Evolutionary conservation across 176 grass and related monocot genomes (phyloP).

Genomic region (Juncus effusus): DNA sequence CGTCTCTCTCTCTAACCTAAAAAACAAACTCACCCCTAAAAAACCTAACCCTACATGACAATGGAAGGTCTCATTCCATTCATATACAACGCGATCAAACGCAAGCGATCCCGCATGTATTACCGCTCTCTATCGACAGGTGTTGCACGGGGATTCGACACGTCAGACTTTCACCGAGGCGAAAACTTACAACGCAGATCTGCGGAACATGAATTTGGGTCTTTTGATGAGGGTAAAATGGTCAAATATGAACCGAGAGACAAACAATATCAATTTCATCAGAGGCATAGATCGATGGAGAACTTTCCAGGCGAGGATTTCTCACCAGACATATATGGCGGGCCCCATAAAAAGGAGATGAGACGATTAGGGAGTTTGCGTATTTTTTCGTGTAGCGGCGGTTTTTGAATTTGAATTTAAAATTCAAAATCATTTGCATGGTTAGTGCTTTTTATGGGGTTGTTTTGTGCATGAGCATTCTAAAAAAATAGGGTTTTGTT

Average conservation of each 20-base stretch:
- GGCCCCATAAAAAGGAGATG: background rate
- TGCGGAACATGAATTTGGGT: background rate
- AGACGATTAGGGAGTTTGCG: slow-evolving; percentile 34
- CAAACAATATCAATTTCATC: slow-evolving; percentile 34
- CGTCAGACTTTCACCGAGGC: slow-evolving; percentile 13
- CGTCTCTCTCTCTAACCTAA: slow-evolving; percentile 13
- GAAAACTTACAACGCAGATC: slow-evolving; percentile 19
- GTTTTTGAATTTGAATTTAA: slow-evolving; percentile 31
- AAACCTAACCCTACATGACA: background rate
- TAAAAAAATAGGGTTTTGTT: too few relatives aligned
- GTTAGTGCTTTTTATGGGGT: too few relatives aligned
- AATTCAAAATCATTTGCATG: too few relatives aligned
- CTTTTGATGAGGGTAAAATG: background rate
- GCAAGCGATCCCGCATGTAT: slow-evolving; percentile 46
- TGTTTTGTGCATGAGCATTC: too few relatives aligned
- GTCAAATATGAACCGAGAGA: background rate
- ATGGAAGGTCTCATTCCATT: slow-evolving; percentile 94
- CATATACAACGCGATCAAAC: slow-evolving; percentile 72
- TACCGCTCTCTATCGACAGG: slow-evolving; percentile 45
- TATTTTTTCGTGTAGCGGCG: slow-evolving; percentile 55
- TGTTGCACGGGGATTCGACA: slow-evolving; percentile 23
- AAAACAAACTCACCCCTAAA: background rate
- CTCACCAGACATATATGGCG: slow-evolving; percentile 33
- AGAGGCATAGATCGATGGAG: slow-evolving; percentile 54
- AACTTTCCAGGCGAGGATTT: slow-evolving; percentile 44